Evolutionary conservation across 1,139 yeast species (phyloP).

Genomic region (Candida glucosophila): DNA sequence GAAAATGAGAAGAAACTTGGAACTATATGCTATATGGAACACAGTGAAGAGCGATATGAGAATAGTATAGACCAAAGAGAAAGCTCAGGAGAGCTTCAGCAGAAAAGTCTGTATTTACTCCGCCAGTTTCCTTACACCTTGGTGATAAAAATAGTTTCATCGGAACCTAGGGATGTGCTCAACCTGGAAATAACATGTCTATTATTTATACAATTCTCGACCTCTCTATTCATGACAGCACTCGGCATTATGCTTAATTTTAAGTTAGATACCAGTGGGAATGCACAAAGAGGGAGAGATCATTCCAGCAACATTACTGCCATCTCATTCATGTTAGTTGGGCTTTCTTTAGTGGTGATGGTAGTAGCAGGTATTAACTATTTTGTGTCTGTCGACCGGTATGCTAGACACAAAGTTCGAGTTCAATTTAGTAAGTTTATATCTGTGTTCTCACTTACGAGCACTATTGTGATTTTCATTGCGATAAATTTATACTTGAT

Average conservation of each 20-base stretch:
- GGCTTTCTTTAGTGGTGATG: slow-evolving; percentile 32
- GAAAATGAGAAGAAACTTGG: too few relatives aligned
- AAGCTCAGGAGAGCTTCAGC: too few relatives aligned
- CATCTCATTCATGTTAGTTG: slow-evolving; percentile 31
- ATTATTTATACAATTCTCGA: slow-evolving; percentile 43
- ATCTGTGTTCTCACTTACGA: slow-evolving; percentile 30
- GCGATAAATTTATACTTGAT: slow-evolving; percentile 36
- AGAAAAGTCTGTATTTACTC: too few relatives aligned
- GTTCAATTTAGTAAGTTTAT: slow-evolving; percentile 30
- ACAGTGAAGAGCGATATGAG: too few relatives aligned
- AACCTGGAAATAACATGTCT: slow-evolving; percentile 55
- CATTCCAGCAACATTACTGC: slow-evolving; percentile 10
- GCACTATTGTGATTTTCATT: slow-evolving; percentile 33
- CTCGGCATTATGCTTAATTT: slow-evolving; percentile 46
- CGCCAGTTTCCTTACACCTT: slow-evolving; percentile 14
- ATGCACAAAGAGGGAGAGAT: slow-evolving; percentile 5
- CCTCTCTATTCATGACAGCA: slow-evolving; percentile 42
- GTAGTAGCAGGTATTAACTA: slow-evolving; percentile 37
- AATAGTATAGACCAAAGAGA: too few relatives aligned
- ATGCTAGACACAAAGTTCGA: slow-evolving; percentile 33
- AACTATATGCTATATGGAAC: too few relatives aligned
- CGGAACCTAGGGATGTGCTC: slow-evolving; percentile 55
- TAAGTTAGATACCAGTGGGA: slow-evolving; percentile 28
- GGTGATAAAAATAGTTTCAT: slow-evolving; percentile 34
- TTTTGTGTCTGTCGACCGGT: slow-evolving; percentile 36